These are phyloP conservation scores for Ceratocystiopsis minuta DNA, from an alignment of 2,329 filamentous ascomycete genomes.

Conservation along the genomic window DNA sequence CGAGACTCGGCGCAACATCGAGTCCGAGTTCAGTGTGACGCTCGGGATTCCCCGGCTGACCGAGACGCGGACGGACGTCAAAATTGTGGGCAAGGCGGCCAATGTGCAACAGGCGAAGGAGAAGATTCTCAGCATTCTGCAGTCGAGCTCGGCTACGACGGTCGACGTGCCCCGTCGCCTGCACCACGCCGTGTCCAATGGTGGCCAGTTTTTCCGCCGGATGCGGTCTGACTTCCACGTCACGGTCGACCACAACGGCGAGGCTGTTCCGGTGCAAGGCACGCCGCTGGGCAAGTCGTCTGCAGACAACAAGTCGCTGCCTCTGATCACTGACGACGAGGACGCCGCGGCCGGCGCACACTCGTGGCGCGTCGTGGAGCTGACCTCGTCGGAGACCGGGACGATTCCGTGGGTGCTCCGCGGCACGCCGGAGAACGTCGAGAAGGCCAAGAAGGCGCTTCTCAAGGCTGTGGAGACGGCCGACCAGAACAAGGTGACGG, in stretches of 20 bases:
- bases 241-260: constrained; percentile 77
- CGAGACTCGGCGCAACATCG: constrained; percentile 67
- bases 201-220: constrained; percentile 83
- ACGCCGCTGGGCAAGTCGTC: constrained; percentile 30
- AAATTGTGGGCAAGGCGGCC: constrained; percentile 60
- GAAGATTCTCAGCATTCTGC: constrained; percentile 61
- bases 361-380: constrained; percentile 68
- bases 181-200: constrained; percentile 73
- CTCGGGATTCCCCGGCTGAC: constrained; percentile 88
- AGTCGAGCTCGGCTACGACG: constrained; percentile 76
- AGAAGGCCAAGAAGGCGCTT: constrained; percentile 63
- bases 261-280: constrained; percentile 42
- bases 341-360: constrained; percentile 46
- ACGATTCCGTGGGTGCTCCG: constrained; percentile 82
- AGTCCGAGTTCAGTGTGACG: constrained; percentile 68
- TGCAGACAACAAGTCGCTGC: constrained; percentile 40
- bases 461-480: constrained; percentile 56
- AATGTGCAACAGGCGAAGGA: constrained; percentile 74
- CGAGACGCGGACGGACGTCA: constrained; percentile 66
- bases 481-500: constrained; percentile 50
- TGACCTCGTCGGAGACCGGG: constrained; percentile 36
- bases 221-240: constrained; percentile 75
- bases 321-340: constrained; percentile 83
- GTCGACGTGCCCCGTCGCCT: constrained; percentile 65
- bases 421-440: constrained; percentile 58